Base-by-base conservation (phyloP, 2,329 filamentous ascomycete species). In the Pezicula rhizophila region DNA sequence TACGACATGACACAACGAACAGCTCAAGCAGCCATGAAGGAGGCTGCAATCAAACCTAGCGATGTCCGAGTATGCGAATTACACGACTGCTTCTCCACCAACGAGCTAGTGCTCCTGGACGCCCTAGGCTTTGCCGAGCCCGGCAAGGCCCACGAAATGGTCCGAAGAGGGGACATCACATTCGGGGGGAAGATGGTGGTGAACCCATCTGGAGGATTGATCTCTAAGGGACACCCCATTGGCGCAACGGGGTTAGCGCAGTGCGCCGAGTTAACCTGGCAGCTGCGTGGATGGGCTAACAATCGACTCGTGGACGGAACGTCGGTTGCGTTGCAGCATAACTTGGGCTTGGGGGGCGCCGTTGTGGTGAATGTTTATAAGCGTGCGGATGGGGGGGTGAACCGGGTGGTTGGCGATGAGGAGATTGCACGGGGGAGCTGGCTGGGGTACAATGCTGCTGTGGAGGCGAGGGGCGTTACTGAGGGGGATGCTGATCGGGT, bases 1-100 rank as follows among this genome's bases (percentile, higher is more conserved):
- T 90, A 82, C 66, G 81, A 84, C 52, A 96, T 96, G 91, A 82
- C 80, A 18, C 75, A 80, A 61, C 70, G 74, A 47, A 91, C 91
- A 0, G 82, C 80, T 5, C 68, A 74, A 51, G 70, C 73, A 1
- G 91, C 90, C 18, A 72, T 85, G 49, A 73, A 69, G 26, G 85
- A 96, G 70, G 89, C 89, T 1, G 78, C 80, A 25, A 72, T 85
- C 54, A 76, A 82, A 4, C 71, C 85, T 0, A 68, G 72, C 37
- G 86, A 95, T 55, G 77, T 90, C 55, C 80, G 84, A 62, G 85
- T 96, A 11, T 89, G 88, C 62, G 91, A 96, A 73, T 74, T 96
- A 52, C 91, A 96, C 70, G 91, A 96, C 72, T 96, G 91, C 73
- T 96, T 96, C 78, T 88, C 83, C 25, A 84, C 91, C 38, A 96